A percentile compares a stretch with the other conserved stretches of the same genome.
Evolutionary conservation across 2,329 filamentous ascomycete genomes (phyloP).

Genomic region (Rhytidhysteron rufulum): DNA sequence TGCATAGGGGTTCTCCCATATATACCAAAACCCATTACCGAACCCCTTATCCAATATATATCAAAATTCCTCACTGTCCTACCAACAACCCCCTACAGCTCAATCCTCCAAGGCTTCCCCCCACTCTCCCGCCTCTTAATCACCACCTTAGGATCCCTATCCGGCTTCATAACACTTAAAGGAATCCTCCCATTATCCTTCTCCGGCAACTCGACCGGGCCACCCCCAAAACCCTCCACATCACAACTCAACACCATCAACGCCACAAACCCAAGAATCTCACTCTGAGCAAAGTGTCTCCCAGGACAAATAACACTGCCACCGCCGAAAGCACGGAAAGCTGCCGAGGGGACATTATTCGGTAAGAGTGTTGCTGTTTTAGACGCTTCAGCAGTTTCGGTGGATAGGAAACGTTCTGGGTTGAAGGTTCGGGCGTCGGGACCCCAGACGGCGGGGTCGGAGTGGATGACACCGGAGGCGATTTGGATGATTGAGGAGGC

Average conservation of each 20-base stretch:
- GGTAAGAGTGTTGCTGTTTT: constrained; percentile 1
- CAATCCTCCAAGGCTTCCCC: neutral
- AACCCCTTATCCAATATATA: no score
- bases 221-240: constrained; percentile 6
- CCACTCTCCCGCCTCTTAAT: constrained; percentile 1
- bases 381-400: constrained; percentile 6
- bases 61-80: no score
- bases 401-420: constrained; percentile 23
- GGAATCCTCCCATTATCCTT: constrained; percentile 2
- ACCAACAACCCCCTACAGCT: neutral
- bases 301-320: constrained; percentile 32
- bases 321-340: constrained; percentile 31
- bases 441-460: constrained; percentile 24
- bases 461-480: constrained; percentile 21
- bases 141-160: neutral
- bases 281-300: constrained; percentile 31
- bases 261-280: constrained; percentile 27
- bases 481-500: constrained; percentile 26
- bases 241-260: constrained; percentile 28
- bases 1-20: no score
- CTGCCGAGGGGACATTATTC: constrained; percentile 5
- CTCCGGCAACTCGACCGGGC: neutral
- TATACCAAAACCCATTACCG: no score
- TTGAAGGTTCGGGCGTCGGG: constrained; percentile 23
- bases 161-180: constrained; percentile 2